These are phyloP conservation scores for Phalaenopsis equestris DNA, from an alignment of 106 monocot genomes.

Conservation along the genomic window DNA sequence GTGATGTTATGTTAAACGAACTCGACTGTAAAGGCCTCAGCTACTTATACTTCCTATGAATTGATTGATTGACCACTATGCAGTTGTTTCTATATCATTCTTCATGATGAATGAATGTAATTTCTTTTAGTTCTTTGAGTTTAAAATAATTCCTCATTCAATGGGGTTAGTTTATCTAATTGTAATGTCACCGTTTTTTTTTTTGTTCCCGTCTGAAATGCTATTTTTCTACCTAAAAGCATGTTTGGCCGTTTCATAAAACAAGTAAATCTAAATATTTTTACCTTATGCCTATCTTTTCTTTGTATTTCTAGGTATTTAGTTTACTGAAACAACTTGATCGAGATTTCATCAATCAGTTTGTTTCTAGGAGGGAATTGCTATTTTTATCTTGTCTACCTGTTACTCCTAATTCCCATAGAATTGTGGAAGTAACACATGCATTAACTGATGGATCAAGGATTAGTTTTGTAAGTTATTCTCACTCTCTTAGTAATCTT, in stretches of 20 bases:
- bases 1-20: not conserved
- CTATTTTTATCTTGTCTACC: conserved; percentile 72
- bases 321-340: conserved; percentile 55
- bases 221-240: conserved; percentile 3
- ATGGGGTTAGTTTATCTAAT: not conserved
- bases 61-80: not conserved
- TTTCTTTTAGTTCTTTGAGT: not conserved
- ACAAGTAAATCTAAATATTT: not conserved
- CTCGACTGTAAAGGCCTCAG: not conserved
- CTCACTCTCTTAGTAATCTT: not conserved
- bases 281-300: not conserved
- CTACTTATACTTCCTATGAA: not conserved
- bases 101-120: not conserved
- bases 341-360: conserved; percentile 45
- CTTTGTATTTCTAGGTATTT: conserved; percentile 46
- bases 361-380: conserved; percentile 49
- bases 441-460: conserved; percentile 39
- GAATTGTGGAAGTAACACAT: conserved; percentile 44
- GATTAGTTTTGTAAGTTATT: conserved; percentile 47
- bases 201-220: not conserved
- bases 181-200: not conserved
- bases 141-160: not conserved
- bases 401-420: conserved; percentile 69
- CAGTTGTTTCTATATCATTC: not conserved
- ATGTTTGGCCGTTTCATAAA: not conserved